phyloP scores from a whole-genome alignment of 148 eudicot genomes.

The Agrostemma githago region DNA sequence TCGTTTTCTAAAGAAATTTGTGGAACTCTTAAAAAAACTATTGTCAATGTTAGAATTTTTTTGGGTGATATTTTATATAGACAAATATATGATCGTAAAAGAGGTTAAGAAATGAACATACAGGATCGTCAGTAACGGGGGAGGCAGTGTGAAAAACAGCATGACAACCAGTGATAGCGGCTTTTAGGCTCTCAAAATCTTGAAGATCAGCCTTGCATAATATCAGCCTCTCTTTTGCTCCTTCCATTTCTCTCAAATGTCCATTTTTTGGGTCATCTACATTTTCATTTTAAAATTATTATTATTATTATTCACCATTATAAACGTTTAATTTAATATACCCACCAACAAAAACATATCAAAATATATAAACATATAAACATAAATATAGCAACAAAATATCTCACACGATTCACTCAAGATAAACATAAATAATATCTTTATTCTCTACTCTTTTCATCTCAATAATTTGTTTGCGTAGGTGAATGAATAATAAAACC shows the following conservation, averaged over 20 bases:
- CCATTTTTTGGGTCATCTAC: conserved; percentile 82
- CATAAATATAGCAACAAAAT: not conserved
- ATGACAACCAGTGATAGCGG: conserved; percentile 73
- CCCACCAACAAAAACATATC: not conserved
- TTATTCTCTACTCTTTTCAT: no score
- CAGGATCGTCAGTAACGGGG: conserved; percentile 96
- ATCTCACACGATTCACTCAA: not conserved
- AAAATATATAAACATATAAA: not conserved
- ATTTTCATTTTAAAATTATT: no score
- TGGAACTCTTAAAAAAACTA: no score
- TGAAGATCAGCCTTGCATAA: conserved; percentile 78
- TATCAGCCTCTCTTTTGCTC: conserved; percentile 75
- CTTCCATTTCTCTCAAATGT: conserved; percentile 81
- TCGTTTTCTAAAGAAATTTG: not conserved
- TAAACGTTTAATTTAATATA: not conserved
- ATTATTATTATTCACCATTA: conserved; percentile 6
- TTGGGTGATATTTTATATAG: no score
- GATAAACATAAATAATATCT: no score
- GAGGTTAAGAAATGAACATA: conserved; percentile 18
- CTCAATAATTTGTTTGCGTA: no score
- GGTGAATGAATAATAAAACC: no score
- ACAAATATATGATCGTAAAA: not conserved
- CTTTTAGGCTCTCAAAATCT: conserved; percentile 66
- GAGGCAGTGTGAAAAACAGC: conserved; percentile 97
- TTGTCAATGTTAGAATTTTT: no score